These are phyloP conservation scores for Diutina siamensis DNA, from an alignment of 1,139 yeast genomes.

Conservation along the genomic window DNA sequence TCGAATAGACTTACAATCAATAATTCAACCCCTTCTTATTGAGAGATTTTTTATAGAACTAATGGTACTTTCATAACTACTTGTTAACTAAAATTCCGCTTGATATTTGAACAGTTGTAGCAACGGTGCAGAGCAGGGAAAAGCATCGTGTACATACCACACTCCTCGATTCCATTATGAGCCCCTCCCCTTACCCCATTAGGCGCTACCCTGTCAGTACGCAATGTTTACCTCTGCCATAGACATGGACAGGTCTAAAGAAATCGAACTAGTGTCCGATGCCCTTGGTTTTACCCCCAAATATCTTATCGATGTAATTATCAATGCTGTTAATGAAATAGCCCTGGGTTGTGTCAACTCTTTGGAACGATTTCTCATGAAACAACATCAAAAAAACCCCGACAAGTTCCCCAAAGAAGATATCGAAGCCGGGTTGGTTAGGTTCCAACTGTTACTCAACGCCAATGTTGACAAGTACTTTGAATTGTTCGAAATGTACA, in stretches of 20 bases:
- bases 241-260: neutral
- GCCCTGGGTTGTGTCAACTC: conserved; percentile 3
- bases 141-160: too few species aligned
- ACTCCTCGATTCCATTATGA: too few species aligned
- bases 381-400: neutral
- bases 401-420: neutral
- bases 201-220: too few species aligned
- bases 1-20: too few species aligned
- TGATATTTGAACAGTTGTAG: too few species aligned
- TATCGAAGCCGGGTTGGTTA: neutral
- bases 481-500: neutral
- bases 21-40: too few species aligned
- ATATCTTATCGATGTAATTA: neutral
- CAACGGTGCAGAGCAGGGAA: too few species aligned
- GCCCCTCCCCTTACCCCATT: too few species aligned
- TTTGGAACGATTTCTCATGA: neutral
- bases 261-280: neutral
- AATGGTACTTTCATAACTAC: too few species aligned
- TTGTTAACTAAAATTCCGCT: too few species aligned
- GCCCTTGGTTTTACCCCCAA: conserved; percentile 4
- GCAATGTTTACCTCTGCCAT: too few species aligned
- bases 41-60: too few species aligned
- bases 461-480: neutral
- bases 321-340: conserved; percentile 2
- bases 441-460: neutral